Conservation (phyloP, 495 filamentous ascomycete species). For the Penicillium canariense region DNA sequence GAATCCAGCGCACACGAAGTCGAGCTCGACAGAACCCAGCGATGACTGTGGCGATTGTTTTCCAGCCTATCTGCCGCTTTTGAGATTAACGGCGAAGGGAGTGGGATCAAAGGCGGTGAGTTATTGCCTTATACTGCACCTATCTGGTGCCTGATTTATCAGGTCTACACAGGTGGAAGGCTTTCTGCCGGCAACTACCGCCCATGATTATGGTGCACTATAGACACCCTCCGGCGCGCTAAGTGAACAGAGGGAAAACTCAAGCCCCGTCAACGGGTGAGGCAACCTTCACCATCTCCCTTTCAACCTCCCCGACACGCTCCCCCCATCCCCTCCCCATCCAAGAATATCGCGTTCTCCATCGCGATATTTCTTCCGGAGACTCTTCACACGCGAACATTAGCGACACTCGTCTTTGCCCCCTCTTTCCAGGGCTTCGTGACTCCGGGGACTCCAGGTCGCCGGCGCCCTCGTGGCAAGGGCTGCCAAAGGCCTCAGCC, state of each 20-base stretch:
- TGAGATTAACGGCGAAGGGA: constrained; percentile 8
- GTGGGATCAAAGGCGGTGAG: constrained; percentile 15
- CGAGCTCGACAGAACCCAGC: background rate
- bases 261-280: constrained; percentile 44
- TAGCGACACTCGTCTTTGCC: constrained; percentile 23
- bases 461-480: constrained; percentile 55
- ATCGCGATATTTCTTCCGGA: constrained; percentile 43
- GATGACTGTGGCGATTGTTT: background rate
- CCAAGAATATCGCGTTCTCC: constrained; percentile 42
- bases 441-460: constrained; percentile 43
- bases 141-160: constrained; percentile 2
- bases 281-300: constrained; percentile 42
- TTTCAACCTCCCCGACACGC: constrained; percentile 42
- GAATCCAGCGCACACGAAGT: background rate
- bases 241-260: constrained; percentile 41
- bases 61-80: constrained; percentile 10
- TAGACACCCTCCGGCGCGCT: constrained; percentile 27
- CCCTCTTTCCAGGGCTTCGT: constrained; percentile 39
- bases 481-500: constrained; percentile 52
- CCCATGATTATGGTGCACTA: constrained; percentile 8
- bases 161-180: background rate
- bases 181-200: constrained; percentile 5
- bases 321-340: constrained; percentile 32
- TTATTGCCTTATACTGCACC: background rate
- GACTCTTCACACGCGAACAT: constrained; percentile 22